Conservation (phyloP, 148 eudicot species). For the Cornus kousa region DNA sequence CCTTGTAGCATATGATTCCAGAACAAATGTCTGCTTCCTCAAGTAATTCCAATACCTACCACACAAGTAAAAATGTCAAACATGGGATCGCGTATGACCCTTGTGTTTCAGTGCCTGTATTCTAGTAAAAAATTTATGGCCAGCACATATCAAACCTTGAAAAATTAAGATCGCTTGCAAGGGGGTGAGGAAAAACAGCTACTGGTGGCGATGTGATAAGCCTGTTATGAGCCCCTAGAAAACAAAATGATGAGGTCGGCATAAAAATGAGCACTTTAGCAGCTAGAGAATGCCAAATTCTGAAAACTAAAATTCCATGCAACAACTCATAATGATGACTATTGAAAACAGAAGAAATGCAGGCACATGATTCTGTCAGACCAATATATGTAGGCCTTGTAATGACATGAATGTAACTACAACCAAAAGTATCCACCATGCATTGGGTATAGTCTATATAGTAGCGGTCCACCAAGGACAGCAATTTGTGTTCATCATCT, state of each 20-base stretch:
- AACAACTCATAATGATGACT: conserved; percentile 1
- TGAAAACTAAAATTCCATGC: neutral
- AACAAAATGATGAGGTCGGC: conserved; percentile 21
- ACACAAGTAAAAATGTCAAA: conserved; percentile 13
- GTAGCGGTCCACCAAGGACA: neutral
- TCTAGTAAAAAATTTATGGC: neutral
- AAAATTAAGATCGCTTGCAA: conserved; percentile 90
- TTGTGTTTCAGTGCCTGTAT: neutral
- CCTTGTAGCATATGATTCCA: conserved; percentile 82
- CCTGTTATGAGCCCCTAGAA: conserved; percentile 81
- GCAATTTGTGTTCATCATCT: neutral
- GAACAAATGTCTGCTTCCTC: conserved; percentile 97
- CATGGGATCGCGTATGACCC: neutral
- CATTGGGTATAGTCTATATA: neutral
- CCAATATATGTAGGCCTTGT: neutral
- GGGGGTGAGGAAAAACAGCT: conserved; percentile 98
- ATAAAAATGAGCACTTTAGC: neutral
- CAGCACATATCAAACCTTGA: conserved; percentile 52
- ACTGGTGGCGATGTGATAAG: conserved; percentile 93
- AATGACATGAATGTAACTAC: neutral
- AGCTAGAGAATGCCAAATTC: neutral
- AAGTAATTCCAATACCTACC: conserved; percentile 97
- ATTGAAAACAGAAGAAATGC: conserved; percentile 2
- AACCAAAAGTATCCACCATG: neutral
- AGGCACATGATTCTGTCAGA: neutral